Conservation (phyloP, 352 stramenopile genomes). For the Blastocystis sp. region DNA sequence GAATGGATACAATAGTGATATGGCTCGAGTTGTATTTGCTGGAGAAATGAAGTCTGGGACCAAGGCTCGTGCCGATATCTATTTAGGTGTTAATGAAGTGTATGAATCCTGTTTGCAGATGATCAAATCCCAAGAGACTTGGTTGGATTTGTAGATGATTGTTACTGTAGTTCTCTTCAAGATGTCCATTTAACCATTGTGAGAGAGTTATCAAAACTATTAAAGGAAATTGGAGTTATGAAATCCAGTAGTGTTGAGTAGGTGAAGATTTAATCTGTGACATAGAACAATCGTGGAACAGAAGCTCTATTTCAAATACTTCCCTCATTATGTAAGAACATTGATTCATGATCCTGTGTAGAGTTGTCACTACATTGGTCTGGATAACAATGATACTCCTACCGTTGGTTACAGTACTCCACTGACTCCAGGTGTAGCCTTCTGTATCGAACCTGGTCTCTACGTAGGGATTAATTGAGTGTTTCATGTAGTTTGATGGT, state of each 20-base stretch:
- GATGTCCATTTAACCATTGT: conserved; percentile 24
- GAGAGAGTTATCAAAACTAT: neutral
- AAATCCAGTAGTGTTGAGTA: conserved; percentile 50
- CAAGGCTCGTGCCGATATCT: neutral
- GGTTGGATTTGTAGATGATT: neutral
- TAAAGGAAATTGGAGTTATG: conserved; percentile 16
- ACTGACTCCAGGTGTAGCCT: conserved; percentile 32
- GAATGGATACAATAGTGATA: conserved; percentile 52
- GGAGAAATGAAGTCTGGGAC: neutral
- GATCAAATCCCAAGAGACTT: neutral
- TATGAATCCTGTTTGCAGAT: conserved; percentile 22
- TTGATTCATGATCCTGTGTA: neutral
- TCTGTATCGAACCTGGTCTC: conserved; percentile 45
- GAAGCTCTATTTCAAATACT: conserved; percentile 58
- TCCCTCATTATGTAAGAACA: conserved; percentile 46
- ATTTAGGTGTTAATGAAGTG: conserved; percentile 17
- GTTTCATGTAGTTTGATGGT: conserved; percentile 28
- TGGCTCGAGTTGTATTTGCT: conserved; percentile 39
- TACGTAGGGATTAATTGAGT: neutral
- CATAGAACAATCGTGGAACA: conserved; percentile 41
- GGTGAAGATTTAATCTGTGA: neutral
- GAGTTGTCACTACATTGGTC: conserved; percentile 42
- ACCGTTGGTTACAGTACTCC: conserved; percentile 5
- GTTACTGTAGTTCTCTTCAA: neutral
- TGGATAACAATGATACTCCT: conserved; percentile 52